Conservation (phyloP, 2,329 filamentous ascomycete species). For the Dactylellina sp. region DNA sequence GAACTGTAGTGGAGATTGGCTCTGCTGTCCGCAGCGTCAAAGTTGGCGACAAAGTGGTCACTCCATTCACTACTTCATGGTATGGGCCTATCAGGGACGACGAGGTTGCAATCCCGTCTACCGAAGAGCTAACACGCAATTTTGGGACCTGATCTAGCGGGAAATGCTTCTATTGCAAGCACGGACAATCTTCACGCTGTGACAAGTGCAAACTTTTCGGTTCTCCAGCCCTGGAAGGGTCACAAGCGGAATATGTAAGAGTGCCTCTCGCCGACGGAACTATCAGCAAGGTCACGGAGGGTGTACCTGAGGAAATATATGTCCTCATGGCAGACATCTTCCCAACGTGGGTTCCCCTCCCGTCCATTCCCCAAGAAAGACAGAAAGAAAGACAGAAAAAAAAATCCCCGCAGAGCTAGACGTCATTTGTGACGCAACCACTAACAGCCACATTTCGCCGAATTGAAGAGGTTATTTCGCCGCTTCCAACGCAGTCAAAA, state of each 20-base stretch:
- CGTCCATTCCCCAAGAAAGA: conserved; percentile 14
- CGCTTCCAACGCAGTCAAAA: conserved; percentile 79
- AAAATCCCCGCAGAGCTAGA: conserved; percentile 1
- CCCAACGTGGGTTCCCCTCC: conserved; percentile 68
- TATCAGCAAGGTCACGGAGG: conserved; percentile 77
- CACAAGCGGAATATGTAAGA: conserved; percentile 83
- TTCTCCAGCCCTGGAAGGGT: conserved; percentile 76
- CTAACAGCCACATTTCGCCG: conserved; percentile 36
- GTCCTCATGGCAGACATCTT: conserved; percentile 91
- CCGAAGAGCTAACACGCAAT: conserved; percentile 30
- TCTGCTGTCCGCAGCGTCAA: conserved; percentile 75
- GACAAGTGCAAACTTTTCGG: conserved; percentile 78
- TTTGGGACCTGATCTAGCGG: conserved; percentile 65
- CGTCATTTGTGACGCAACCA: conserved; percentile 27
- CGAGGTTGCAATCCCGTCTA: conserved; percentile 27
- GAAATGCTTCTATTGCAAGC: conserved; percentile 85
- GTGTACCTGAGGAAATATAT: conserved; percentile 74
- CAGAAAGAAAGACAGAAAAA: no score
- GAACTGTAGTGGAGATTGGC: conserved; percentile 76
- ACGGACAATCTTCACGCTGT: conserved; percentile 81
- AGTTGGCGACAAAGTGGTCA: conserved; percentile 81
- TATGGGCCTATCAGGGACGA: conserved; percentile 63
- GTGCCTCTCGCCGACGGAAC: conserved; percentile 85
- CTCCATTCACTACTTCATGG: conserved; percentile 86
- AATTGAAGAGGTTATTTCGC: conserved; percentile 77